Base-by-base conservation (phyloP, 2,329 filamentous ascomycete species). In the Eutypa lata region DNA sequence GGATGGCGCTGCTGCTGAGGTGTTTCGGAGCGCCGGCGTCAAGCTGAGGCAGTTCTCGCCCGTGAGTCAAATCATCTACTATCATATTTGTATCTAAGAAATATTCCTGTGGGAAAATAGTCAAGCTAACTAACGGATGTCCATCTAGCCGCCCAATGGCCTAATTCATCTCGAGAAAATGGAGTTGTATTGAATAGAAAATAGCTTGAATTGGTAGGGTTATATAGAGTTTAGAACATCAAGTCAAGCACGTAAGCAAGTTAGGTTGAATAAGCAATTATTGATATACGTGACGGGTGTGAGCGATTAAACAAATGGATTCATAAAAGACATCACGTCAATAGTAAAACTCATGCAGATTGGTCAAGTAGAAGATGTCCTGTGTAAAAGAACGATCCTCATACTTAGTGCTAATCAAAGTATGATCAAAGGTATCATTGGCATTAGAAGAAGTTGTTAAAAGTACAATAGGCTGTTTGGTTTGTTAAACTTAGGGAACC, bases 31-130 rank as follows among this genome's bases (percentile, higher is more conserved):
- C 69, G 91, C 91, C 7, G 93, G 93, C 1, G 89, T 97, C 18
- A 83, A 81, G 56, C 73, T 99, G 64, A 82, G 94, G 61, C 92
- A 97, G 70, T 97, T 96, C 67, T 87, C 86, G 57, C 90, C 91
- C 56, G 89, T 92, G 71, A 75, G 86, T 81, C 22, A 24, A 1
- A 43, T 46, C 42, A 18, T 14, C 24, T 49, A n/a, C 22, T 11
- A 33, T 51, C 24, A n/a, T n/a, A n/a, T n/a, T n/a, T n/a, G n/a
- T n/a, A n/a, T n/a, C n/a, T n/a, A n/a, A n/a, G n/a, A n/a, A n/a
- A n/a, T n/a, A n/a, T n/a, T n/a, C 26, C 6, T 31, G 50, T 11
- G 10, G 14, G 24, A 16, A 18, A 31, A 26, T 24, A 35, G 46
- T n/a, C n/a, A n/a, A n/a, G n/a, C n/a, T n/a, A 51, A 46, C 49